Percentiles rank a stretch among this genome's conserved stretches.
Evolutionary conservation across 2,329 filamentous ascomycete genomes (phyloP).

Genomic region (Sarocladium kiliense): DNA sequence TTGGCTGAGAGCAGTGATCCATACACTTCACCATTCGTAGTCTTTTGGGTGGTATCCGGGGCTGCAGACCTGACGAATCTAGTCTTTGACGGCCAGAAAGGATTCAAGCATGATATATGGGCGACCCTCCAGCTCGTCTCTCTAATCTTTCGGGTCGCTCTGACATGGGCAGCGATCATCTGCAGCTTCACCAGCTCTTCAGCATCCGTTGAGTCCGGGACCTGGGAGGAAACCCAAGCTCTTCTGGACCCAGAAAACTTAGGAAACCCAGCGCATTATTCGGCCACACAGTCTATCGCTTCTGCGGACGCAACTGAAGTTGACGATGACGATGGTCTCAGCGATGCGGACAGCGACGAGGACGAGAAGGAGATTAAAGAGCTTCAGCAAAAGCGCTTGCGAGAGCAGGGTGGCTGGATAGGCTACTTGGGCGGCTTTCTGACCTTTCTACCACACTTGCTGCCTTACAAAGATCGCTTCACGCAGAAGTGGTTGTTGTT

Average conservation of each 20-base stretch:
- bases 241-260: background rate
- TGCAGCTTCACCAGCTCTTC: background rate
- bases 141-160: background rate
- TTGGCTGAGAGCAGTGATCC: background rate
- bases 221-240: background rate
- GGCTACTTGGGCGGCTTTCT: conserved; percentile 19
- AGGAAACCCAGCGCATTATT: background rate
- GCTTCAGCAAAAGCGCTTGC: conserved; percentile 17
- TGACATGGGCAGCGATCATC: background rate
- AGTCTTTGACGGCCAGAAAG: background rate
- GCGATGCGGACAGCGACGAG: conserved; percentile 16
- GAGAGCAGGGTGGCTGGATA: conserved; percentile 19
- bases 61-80: background rate
- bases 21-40: background rate
- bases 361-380: conserved; percentile 18
- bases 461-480: conserved; percentile 18
- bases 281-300: background rate
- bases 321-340: conserved; percentile 9
- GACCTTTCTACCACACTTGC: conserved; percentile 20
- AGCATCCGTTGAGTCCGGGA: background rate
- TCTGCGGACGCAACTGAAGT: background rate
- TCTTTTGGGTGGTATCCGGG: background rate
- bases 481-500: conserved; percentile 21
- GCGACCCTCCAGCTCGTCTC: background rate
- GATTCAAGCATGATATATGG: background rate